Conservation (phyloP, 163 green algal species). For the Trebouxiophyceae sp. region DNA sequence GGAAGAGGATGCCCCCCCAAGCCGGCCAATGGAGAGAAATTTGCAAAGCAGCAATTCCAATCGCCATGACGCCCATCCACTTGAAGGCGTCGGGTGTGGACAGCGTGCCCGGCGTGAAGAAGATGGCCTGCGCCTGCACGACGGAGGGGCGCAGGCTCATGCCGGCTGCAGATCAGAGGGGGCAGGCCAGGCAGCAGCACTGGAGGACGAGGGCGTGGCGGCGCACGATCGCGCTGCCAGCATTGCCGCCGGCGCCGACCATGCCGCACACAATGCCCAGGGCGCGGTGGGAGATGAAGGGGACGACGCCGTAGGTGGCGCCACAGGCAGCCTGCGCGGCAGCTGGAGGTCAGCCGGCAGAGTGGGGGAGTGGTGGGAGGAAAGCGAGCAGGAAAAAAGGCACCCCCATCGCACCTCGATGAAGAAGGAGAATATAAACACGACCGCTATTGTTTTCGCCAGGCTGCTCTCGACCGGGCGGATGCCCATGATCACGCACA, state of each 20-base stretch:
- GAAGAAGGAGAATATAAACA: background rate
- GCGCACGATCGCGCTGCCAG: background rate
- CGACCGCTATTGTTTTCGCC: background rate
- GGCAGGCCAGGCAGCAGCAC: no score
- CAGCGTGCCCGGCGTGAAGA: constrained; percentile 5
- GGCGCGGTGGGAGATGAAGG: constrained; percentile 80
- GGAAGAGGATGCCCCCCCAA: constrained; percentile 68
- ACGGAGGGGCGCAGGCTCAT: no score
- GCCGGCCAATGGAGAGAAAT: constrained; percentile 65
- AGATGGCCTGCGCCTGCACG: background rate
- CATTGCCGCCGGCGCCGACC: constrained; percentile 69
- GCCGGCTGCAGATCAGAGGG: no score
- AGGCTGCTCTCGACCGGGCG: background rate
- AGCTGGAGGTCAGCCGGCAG: background rate
- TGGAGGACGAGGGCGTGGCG: no score
- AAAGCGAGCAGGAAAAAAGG: no score
- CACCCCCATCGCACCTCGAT: no score
- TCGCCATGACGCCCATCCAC: constrained; percentile 75
- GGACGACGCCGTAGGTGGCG: constrained; percentile 75
- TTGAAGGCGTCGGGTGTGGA: constrained; percentile 27
- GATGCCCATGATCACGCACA: background rate
- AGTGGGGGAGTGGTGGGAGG: background rate
- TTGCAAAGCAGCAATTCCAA: constrained; percentile 40
- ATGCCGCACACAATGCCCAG: constrained; percentile 83
- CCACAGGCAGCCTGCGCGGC: constrained; percentile 48